These are phyloP conservation scores for Ophiostoma perfectum DNA, from an alignment of 2,329 filamentous ascomycete genomes.

Conservation along the genomic window DNA sequence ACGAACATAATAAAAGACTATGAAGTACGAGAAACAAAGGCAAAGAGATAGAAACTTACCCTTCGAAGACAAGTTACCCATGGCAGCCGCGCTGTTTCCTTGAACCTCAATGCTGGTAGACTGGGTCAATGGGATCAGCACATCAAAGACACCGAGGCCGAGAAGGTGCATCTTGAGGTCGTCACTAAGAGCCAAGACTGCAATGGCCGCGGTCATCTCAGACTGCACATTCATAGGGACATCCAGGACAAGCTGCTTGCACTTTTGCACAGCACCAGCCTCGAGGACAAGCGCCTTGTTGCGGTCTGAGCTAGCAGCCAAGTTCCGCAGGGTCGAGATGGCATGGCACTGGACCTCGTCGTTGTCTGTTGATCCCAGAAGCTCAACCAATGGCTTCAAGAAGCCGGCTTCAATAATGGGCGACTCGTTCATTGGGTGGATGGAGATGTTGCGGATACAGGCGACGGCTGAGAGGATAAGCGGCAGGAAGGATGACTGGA, in stretches of 20 bases:
- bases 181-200: constrained; percentile 89
- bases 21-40: background rate
- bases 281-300: constrained; percentile 98
- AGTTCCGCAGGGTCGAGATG: constrained; percentile 90
- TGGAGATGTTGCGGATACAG: constrained; percentile 98
- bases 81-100: constrained; percentile 91
- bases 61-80: constrained; percentile 96
- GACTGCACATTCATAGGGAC: constrained; percentile 94
- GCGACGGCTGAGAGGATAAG: constrained; percentile 95
- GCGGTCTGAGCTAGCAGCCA: constrained; percentile 91
- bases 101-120: constrained; percentile 97
- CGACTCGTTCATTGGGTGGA: constrained; percentile 94
- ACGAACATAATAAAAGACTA: too few relatives aligned
- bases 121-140: constrained; percentile 89
- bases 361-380: constrained; percentile 91
- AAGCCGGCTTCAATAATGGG: constrained; percentile 98
- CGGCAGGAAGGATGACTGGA: constrained; percentile 92
- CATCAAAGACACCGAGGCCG: constrained; percentile 90
- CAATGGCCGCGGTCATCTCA: constrained; percentile 99
- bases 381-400: constrained; percentile 83
- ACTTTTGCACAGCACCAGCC: constrained; percentile 95
- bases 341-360: constrained; percentile 99
- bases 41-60: constrained; percentile 48
- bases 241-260: constrained; percentile 90
- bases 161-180: constrained; percentile 89